Evolutionary conservation across 1,284 basidiomycete species (phyloP).

Genomic region (Meira miltonrushii): DNA sequence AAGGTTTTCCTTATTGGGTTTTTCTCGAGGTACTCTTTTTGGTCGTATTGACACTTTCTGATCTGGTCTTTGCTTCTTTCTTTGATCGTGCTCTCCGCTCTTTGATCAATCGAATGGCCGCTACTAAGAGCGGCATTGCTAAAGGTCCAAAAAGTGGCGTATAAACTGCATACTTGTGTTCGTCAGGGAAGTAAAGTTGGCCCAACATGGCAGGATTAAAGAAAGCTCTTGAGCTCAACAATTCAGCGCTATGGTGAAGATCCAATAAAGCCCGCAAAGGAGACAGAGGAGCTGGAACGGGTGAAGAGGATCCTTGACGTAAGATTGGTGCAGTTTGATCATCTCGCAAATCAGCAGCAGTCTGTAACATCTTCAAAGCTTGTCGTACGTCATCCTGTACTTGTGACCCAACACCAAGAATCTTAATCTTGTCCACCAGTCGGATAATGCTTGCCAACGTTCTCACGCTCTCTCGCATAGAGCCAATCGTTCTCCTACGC

Average conservation of each 20-base stretch:
- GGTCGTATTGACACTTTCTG: background rate
- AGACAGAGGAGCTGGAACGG: background rate
- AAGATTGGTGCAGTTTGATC: constrained; percentile 1
- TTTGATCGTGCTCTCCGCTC: constrained; percentile 3
- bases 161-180: constrained; percentile 53
- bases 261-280: constrained; percentile 1
- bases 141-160: constrained; percentile 52
- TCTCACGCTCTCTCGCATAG: constrained; percentile 20
- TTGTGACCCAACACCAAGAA: constrained; percentile 34
- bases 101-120: constrained; percentile 56
- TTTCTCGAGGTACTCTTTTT: too few relatives aligned
- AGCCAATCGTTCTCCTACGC: constrained; percentile 31
- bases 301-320: background rate
- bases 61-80: constrained; percentile 9
- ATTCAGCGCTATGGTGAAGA: constrained; percentile 44
- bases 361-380: constrained; percentile 10
- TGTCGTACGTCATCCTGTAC: constrained; percentile 26
- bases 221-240: constrained; percentile 79
- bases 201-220: constrained; percentile 96
- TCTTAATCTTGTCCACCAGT: constrained; percentile 37
- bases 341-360: background rate
- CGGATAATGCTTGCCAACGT: constrained; percentile 40
- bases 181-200: constrained; percentile 74
- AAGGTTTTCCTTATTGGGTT: too few relatives aligned
- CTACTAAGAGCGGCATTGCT: constrained; percentile 72